These are phyloP conservation scores for Botrytis hyacinthi DNA, from an alignment of 2,329 filamentous ascomycete species.

Conservation along the genomic window DNA sequence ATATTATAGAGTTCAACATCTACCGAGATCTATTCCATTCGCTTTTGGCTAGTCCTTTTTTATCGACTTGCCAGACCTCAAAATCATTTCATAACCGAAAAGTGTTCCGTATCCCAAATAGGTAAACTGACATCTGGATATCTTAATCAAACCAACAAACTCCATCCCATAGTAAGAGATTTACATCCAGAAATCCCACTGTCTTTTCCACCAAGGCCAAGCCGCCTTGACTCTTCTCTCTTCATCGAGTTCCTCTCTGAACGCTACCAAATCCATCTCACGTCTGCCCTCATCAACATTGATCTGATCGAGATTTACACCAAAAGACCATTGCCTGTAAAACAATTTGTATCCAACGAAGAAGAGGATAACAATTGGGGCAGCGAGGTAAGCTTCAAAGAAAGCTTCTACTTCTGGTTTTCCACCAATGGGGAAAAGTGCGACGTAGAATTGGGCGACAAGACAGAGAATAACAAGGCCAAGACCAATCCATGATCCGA, in stretches of 20 bases:
- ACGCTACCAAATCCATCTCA: slow-evolving; percentile 36
- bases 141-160: neutral
- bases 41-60: neutral
- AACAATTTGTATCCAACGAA: slow-evolving; percentile 67
- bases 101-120: neutral
- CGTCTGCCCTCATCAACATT: slow-evolving; percentile 37
- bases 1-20: neutral
- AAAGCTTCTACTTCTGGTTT: slow-evolving; percentile 41
- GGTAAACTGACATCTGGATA: neutral
- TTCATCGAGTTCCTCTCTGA: slow-evolving; percentile 35
- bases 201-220: slow-evolving; percentile 37
- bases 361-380: slow-evolving; percentile 53
- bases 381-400: slow-evolving; percentile 52
- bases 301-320: slow-evolving; percentile 34
- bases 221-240: slow-evolving; percentile 34
- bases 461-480: slow-evolving; percentile 65
- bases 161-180: neutral
- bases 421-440: slow-evolving; percentile 50
- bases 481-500: slow-evolving; percentile 68
- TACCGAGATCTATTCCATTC: neutral
- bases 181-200: slow-evolving; percentile 29
- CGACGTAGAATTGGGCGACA: slow-evolving; percentile 51
- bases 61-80: neutral
- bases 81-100: neutral
- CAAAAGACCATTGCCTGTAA: slow-evolving; percentile 34